phyloP scores from a whole-genome alignment of 768 basidiomycete species.

The Dioszegia hungarica region DNA sequence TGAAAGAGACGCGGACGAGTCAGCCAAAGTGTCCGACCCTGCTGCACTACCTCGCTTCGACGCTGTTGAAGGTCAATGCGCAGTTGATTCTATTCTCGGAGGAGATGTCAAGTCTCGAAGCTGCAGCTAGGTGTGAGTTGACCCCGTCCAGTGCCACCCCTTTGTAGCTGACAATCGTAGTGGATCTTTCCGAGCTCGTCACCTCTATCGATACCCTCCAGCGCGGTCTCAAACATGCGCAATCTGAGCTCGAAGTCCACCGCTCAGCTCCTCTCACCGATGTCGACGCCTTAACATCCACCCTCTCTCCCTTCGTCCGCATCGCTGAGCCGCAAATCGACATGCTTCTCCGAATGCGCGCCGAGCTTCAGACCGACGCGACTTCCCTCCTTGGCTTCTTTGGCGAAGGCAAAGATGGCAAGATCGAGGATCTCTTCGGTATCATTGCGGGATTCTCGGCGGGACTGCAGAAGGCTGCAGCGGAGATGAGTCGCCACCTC shows the following conservation, averaged over 20 bases:
- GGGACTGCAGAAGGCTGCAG: constrained; percentile 40
- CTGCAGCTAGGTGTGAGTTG: constrained; percentile 68
- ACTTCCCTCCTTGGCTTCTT: constrained; percentile 63
- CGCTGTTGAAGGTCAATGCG: constrained; percentile 65
- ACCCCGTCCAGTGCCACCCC: neutral
- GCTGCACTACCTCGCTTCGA: constrained; percentile 80
- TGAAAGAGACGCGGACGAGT: constrained; percentile 76
- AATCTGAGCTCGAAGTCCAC: constrained; percentile 48
- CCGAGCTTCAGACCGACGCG: constrained; percentile 60
- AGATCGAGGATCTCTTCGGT: constrained; percentile 58
- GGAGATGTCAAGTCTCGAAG: constrained; percentile 73
- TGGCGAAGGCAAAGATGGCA: constrained; percentile 63
- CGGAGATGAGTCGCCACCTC: constrained; percentile 53
- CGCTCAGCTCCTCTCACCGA: constrained; percentile 27
- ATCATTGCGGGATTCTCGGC: constrained; percentile 22
- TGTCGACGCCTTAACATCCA: constrained; percentile 61
- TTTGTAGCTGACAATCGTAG: neutral
- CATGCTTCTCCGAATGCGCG: constrained; percentile 63
- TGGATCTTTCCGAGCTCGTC: neutral
- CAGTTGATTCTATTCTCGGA: constrained; percentile 67
- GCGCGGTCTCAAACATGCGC: constrained; percentile 54
- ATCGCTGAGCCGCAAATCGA: constrained; percentile 57
- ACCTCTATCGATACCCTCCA: constrained; percentile 5
- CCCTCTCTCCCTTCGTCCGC: constrained; percentile 54
- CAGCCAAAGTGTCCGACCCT: constrained; percentile 76